Conservation (phyloP, 106 monocot species). For the Dactylorhiza incarnata region DNA sequence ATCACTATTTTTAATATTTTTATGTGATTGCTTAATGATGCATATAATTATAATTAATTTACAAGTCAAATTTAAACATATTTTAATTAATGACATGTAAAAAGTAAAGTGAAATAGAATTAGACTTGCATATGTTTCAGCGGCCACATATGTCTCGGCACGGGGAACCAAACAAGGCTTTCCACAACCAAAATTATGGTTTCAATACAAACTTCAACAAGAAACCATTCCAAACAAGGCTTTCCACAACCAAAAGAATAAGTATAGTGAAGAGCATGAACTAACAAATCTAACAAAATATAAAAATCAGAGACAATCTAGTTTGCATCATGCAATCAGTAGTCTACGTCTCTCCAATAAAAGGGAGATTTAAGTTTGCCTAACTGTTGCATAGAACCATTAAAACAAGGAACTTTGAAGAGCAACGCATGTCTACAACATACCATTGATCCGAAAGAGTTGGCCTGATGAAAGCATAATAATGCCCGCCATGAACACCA, state of each 20-base stretch:
- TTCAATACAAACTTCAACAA: neutral
- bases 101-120: too few relatives aligned
- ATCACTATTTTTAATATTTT: too few relatives aligned
- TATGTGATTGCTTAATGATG: too few relatives aligned
- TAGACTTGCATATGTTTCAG: too few relatives aligned
- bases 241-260: slow-evolving; percentile 1
- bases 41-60: too few relatives aligned
- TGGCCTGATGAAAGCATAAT: slow-evolving; percentile 81
- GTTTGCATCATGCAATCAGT: neutral
- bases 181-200: neutral
- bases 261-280: neutral
- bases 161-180: too few relatives aligned
- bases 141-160: too few relatives aligned
- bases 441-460: slow-evolving; percentile 76
- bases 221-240: neutral
- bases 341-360: neutral
- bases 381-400: neutral
- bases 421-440: neutral
- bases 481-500: slow-evolving; percentile 78
- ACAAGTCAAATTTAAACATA: too few relatives aligned
- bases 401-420: neutral
- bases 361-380: neutral
- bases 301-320: neutral
- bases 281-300: neutral
- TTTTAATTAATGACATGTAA: too few relatives aligned